Evolutionary conservation across 1,284 basidiomycete genomes (phyloP).

Genomic region (Omphalotus olearius): DNA sequence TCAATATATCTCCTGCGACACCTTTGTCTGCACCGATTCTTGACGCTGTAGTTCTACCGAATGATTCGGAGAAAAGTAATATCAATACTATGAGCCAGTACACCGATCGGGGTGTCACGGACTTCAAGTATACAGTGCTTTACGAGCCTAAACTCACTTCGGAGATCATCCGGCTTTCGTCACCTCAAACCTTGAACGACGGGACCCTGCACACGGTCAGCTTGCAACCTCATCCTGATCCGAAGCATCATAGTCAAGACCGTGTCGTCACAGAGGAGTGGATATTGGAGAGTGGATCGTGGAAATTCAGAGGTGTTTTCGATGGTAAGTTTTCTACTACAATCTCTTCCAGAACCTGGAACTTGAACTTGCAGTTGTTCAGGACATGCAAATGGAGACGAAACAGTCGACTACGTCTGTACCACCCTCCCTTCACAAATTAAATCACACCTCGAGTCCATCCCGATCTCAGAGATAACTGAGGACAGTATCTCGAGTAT

Average conservation of each 20-base stretch:
- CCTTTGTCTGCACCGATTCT: no score
- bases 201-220: neutral
- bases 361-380: neutral
- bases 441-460: neutral
- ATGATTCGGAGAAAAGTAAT: no score
- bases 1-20: no score
- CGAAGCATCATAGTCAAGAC: conserved; percentile 8
- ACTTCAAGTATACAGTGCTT: conserved; percentile 2
- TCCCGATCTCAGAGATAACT: conserved; percentile 8
- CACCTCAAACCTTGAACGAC: neutral
- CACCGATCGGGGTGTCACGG: neutral
- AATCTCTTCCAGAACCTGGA: neutral
- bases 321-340: conserved; percentile 1
- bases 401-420: conserved; percentile 12
- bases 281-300: neutral
- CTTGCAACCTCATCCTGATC: conserved; percentile 6
- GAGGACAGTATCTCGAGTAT: conserved; percentile 22
- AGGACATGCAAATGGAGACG: conserved; percentile 11
- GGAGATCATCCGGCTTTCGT: neutral
- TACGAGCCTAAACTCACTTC: neutral
- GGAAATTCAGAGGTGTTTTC: conserved; percentile 10
- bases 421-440: conserved; percentile 9
- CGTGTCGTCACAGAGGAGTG: conserved; percentile 6
- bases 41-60: no score
- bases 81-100: no score